A percentile compares a stretch with the other conserved stretches of the same genome.
phyloP scores from a whole-genome alignment of 169 alveolate genomes.

The Blepharisma undulans region DNA sequence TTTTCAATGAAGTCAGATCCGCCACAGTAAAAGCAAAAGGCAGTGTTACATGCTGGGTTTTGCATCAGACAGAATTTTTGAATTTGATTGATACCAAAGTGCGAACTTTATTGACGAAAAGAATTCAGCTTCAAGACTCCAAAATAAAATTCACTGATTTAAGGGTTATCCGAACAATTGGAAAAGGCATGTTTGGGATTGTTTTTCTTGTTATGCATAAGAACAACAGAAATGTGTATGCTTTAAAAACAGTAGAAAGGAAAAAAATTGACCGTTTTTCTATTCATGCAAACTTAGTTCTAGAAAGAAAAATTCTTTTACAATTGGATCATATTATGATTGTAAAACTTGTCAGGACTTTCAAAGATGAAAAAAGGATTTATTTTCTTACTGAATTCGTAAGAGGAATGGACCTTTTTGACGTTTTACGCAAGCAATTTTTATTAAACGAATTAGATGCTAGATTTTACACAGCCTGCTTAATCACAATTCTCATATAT shows the following conservation, averaged over 20 bases:
- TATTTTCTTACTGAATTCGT: conserved; percentile 81
- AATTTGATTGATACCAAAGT: conserved; percentile 50
- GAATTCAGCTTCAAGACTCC: conserved; percentile 57
- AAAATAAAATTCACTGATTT: conserved; percentile 11
- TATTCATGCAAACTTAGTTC: conserved; percentile 70
- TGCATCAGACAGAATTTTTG: conserved; percentile 39
- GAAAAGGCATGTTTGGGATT: conserved; percentile 91
- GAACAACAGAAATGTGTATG: conserved; percentile 81
- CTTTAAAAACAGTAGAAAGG: conserved; percentile 90
- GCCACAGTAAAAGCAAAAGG: conserved; percentile 60
- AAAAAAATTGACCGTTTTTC: conserved; percentile 72
- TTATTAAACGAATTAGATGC: conserved; percentile 50
- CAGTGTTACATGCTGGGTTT: conserved; percentile 29
- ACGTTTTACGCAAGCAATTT: conserved; percentile 52
- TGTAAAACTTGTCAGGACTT: conserved; percentile 90
- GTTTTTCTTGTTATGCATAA: conserved; percentile 87
- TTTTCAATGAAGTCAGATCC: conserved; percentile 43
- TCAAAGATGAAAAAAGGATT: conserved; percentile 87
- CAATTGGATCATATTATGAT: conserved; percentile 95
- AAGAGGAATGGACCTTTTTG: conserved; percentile 69
- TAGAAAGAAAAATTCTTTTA: conserved; percentile 92
- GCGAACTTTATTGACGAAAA: conserved; percentile 44
- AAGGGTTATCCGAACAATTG: conserved; percentile 54
- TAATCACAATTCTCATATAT: conserved; percentile 54
- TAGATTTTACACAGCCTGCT: conserved; percentile 56